Evolutionary conservation across 2,329 filamentous ascomycete species (phyloP).

Genomic region (Alternaria consortialis): DNA sequence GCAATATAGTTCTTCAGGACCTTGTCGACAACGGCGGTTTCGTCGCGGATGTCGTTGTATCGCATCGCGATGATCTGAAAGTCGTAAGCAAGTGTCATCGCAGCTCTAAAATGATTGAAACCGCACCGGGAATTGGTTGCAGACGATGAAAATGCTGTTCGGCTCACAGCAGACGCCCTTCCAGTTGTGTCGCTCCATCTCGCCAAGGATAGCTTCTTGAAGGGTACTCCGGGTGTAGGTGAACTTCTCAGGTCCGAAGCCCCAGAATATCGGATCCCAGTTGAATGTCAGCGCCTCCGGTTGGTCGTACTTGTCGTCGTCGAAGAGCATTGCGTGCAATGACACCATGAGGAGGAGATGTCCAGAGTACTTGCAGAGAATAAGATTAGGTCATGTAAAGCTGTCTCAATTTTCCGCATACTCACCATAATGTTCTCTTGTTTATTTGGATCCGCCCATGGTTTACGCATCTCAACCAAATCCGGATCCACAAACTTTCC

Average conservation of each 20-base stretch:
- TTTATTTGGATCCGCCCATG: conserved; percentile 55
- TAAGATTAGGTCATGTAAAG: background rate
- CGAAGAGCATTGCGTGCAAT: conserved; percentile 55
- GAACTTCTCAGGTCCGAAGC: conserved; percentile 29
- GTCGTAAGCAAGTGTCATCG: background rate
- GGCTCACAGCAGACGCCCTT: conserved; percentile 57
- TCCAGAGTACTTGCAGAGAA: conserved; percentile 44
- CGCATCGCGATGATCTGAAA: conserved; percentile 50
- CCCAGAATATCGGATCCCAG: conserved; percentile 53
- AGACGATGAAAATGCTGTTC: conserved; percentile 53
- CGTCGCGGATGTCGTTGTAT: conserved; percentile 49
- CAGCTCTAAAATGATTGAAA: background rate
- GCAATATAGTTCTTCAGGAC: conserved; percentile 52
- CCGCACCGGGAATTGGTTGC: conserved; percentile 56
- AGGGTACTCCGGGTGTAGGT: conserved; percentile 45
- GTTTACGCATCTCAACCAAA: conserved; percentile 51
- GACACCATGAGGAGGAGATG: conserved; percentile 54
- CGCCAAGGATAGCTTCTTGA: conserved; percentile 46
- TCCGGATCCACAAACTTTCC: conserved; percentile 50
- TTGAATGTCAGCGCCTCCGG: conserved; percentile 46
- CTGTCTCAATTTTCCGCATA: background rate
- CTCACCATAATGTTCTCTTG: conserved; percentile 54
- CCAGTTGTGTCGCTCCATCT: conserved; percentile 54
- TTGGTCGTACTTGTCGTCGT: conserved; percentile 53
- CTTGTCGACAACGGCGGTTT: conserved; percentile 41